A percentile compares a stretch with the other conserved stretches of the same genome.
phyloP scores from a whole-genome alignment of 2,329 filamentous ascomycete genomes.

The Cryphonectria radicalis region DNA sequence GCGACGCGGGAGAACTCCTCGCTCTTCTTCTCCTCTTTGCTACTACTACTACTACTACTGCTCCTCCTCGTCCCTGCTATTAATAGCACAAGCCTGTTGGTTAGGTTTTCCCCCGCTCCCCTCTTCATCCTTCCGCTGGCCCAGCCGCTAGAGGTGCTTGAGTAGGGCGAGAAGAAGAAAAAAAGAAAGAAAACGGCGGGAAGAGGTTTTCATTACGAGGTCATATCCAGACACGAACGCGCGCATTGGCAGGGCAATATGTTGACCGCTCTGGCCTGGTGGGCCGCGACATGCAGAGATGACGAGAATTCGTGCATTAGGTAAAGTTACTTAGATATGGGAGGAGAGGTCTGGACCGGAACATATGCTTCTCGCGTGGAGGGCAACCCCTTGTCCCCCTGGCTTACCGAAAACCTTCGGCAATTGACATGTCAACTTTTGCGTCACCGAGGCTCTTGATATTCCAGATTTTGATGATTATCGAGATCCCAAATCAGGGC shows the following conservation, averaged over 20 bases:
- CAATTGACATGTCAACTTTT: neutral
- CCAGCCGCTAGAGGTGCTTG: neutral
- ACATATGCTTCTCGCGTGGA: conserved; percentile 3
- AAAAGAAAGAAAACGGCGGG: neutral
- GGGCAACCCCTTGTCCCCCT: neutral
- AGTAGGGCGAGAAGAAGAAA: too few relatives aligned
- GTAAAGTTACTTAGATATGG: neutral
- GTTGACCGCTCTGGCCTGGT: neutral
- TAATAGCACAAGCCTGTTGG: neutral
- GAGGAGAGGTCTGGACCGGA: neutral
- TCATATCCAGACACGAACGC: neutral
- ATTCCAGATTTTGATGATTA: neutral
- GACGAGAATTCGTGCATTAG: neutral
- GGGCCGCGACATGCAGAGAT: neutral
- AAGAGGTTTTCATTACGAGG: neutral
- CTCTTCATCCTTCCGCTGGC: neutral
- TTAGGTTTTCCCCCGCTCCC: neutral
- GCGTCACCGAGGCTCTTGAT: neutral
- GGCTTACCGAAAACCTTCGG: neutral
- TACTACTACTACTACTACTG: too few relatives aligned
- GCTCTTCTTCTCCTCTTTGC: neutral
- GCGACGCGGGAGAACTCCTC: conserved; percentile 7
- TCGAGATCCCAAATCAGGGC: neutral
- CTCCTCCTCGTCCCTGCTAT: neutral
- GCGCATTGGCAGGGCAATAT: neutral